phyloP scores from a whole-genome alignment of 164 flowering plant species.

The Saururus chinensis region DNA sequence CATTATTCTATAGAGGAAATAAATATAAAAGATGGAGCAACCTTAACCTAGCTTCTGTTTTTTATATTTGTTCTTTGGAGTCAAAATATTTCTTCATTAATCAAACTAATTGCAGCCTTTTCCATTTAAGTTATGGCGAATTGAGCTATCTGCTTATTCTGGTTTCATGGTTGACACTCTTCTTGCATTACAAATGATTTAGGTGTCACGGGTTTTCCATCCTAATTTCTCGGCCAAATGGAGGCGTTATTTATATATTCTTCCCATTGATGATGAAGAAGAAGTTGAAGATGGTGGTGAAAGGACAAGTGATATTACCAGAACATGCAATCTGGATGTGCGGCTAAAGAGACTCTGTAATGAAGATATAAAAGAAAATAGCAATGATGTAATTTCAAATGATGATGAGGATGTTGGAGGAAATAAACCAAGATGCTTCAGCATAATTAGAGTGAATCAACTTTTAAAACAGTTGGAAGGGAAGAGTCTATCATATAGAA shows the following conservation, averaged over 20 bases:
- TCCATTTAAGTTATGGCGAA: too few relatives aligned
- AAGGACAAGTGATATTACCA: slow-evolving; percentile 7
- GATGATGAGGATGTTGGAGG: slow-evolving; percentile 20
- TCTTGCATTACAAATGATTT: background rate
- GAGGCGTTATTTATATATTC: slow-evolving; percentile 86
- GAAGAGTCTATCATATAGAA: slow-evolving; percentile 69
- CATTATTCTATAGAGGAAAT: too few relatives aligned
- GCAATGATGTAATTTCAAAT: slow-evolving; percentile 4
- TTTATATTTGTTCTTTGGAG: too few relatives aligned
- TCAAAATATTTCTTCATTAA: too few relatives aligned
- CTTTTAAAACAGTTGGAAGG: slow-evolving; percentile 69
- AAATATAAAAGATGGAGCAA: too few relatives aligned
- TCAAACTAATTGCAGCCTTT: too few relatives aligned
- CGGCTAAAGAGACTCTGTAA: slow-evolving; percentile 12
- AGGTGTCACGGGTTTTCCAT: slow-evolving; percentile 88
- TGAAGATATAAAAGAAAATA: slow-evolving; percentile 15
- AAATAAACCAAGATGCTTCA: slow-evolving; percentile 52
- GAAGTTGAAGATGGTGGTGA: slow-evolving; percentile 10
- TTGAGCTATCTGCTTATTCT: background rate
- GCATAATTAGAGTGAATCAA: slow-evolving; percentile 47
- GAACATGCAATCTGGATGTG: slow-evolving; percentile 1
- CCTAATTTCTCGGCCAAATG: slow-evolving; percentile 95
- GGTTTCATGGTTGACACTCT: background rate
- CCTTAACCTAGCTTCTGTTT: too few relatives aligned
- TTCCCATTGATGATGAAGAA: slow-evolving; percentile 49